Evolutionary conservation across 345 rosid genomes (phyloP).

Genomic region (Eutrema yunnanense): DNA sequence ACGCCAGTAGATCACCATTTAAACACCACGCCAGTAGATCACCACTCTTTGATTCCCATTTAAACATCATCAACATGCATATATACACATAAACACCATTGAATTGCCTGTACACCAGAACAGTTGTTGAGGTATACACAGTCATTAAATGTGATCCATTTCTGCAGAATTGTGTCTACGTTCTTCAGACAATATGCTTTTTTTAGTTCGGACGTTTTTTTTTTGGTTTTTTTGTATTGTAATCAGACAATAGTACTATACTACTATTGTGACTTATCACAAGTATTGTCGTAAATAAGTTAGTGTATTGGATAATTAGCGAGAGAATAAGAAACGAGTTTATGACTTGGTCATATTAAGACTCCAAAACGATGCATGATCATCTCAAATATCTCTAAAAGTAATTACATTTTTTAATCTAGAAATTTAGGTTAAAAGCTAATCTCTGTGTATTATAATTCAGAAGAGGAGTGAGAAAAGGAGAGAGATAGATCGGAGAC

Average conservation of each 20-base stretch:
- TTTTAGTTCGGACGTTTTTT: neutral
- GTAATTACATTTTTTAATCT: neutral
- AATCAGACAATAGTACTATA: neutral
- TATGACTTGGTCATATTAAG: neutral
- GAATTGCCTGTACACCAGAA: neutral
- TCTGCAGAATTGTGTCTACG: conserved; percentile 14
- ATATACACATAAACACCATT: conserved; percentile 4
- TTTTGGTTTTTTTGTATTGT: neutral
- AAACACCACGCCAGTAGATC: neutral
- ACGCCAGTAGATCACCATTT: neutral
- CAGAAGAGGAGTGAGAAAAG: conserved; percentile 11
- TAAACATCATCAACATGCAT: neutral
- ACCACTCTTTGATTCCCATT: neutral
- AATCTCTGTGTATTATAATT: neutral
- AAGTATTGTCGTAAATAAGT: neutral
- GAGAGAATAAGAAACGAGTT: neutral
- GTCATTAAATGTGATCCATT: conserved; percentile 11
- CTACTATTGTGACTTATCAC: neutral
- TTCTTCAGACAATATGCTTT: conserved; percentile 14
- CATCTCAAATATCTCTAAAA: neutral
- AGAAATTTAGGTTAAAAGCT: conserved; percentile 18
- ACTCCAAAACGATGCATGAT: neutral
- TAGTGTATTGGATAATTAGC: neutral
- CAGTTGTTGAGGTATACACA: neutral
- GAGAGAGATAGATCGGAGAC: conserved; percentile 17